Evolutionary conservation across 441 rosid genomes (phyloP).

Genomic region (Pelargonium citronellum): DNA sequence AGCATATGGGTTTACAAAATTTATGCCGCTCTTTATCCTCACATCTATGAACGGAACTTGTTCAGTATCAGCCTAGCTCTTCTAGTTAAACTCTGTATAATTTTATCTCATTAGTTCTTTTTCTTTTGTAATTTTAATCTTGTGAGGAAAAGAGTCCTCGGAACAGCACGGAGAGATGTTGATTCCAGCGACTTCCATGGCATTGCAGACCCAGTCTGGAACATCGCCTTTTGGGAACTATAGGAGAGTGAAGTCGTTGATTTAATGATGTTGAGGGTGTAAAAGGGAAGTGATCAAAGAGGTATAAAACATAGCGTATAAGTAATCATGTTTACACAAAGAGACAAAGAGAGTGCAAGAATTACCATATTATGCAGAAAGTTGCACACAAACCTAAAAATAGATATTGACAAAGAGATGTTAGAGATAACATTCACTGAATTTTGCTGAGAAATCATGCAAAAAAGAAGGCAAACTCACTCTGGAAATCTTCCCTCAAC

Average conservation of each 20-base stretch:
- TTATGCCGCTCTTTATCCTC: slow-evolving; percentile 26
- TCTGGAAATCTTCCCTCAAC: slow-evolving; percentile 51
- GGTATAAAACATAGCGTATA: background rate
- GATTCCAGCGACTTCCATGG: slow-evolving; percentile 76
- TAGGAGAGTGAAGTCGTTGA: slow-evolving; percentile 20
- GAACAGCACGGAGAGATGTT: slow-evolving; percentile 53
- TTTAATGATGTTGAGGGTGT: background rate
- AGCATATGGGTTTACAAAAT: slow-evolving; percentile 35
- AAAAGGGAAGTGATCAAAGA: background rate
- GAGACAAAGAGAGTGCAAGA: slow-evolving; percentile 1
- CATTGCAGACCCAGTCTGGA: slow-evolving; percentile 77
- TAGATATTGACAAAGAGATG: background rate
- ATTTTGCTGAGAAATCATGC: background rate
- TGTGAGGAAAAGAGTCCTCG: slow-evolving; percentile 17
- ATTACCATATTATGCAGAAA: slow-evolving; percentile 73
- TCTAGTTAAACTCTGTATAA: background rate
- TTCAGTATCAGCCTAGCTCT: slow-evolving; percentile 5
- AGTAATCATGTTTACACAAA: background rate
- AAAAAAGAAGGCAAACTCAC: slow-evolving; percentile 34
- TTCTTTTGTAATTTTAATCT: background rate
- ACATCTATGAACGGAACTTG: slow-evolving; percentile 18
- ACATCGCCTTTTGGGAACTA: slow-evolving; percentile 69
- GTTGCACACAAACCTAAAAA: slow-evolving; percentile 57
- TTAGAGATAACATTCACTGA: background rate
- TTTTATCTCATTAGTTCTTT: slow-evolving; percentile 3